Evolutionary conservation across 1,284 basidiomycete genomes (phyloP).

Genomic region (Cutaneotrichosporon cavernicola): DNA sequence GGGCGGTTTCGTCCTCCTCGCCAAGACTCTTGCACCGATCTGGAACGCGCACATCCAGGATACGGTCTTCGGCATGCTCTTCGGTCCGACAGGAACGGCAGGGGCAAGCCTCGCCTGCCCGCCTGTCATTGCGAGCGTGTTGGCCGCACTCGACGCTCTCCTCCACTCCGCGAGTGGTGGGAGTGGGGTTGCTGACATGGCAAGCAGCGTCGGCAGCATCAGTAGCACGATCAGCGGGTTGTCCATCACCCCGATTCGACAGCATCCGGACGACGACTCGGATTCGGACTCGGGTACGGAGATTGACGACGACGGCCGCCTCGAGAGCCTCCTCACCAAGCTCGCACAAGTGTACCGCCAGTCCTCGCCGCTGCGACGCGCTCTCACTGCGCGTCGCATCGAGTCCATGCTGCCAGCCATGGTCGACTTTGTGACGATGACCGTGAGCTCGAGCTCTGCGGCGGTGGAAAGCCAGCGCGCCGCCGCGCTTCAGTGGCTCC

Average conservation of each 20-base stretch:
- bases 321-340: conserved; percentile 37
- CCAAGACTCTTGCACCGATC: conserved; percentile 35
- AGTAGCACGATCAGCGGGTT: background rate
- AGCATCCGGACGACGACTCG: background rate
- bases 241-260: background rate
- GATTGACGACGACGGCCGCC: conserved; percentile 27
- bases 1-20: conserved; percentile 50
- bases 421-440: conserved; percentile 48
- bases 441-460: conserved; percentile 31
- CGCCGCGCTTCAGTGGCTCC: conserved; percentile 34
- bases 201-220: conserved; percentile 10
- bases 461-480: conserved; percentile 28
- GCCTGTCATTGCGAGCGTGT: conserved; percentile 33
- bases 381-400: conserved; percentile 39
- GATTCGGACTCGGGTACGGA: conserved; percentile 2
- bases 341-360: conserved; percentile 35
- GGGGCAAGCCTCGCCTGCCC: conserved; percentile 32
- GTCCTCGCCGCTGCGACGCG: conserved; percentile 37
- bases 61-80: conserved; percentile 33
- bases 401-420: conserved; percentile 46
- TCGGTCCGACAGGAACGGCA: conserved; percentile 26
- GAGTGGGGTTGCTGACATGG: background rate
- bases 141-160: conserved; percentile 42
- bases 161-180: conserved; percentile 38
- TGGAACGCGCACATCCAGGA: conserved; percentile 45